Conservation (phyloP, 305 asterid genomes). For the Plantago coronopus region DNA sequence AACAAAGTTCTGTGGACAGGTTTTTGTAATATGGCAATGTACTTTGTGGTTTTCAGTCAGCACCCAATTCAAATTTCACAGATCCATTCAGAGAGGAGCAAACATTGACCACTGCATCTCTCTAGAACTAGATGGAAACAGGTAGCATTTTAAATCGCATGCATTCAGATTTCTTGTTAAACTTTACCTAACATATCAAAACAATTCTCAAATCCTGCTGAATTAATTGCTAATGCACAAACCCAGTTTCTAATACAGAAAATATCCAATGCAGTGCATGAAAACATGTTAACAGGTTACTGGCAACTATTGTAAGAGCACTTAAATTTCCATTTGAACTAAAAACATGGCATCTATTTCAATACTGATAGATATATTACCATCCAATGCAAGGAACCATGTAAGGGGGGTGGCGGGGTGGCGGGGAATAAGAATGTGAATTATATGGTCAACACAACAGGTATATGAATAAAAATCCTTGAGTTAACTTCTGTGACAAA, state of each 20-base stretch:
- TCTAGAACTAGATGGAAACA: no score
- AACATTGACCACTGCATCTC: no score
- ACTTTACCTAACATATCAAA: no score
- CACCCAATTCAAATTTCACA: no score
- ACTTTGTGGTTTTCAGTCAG: no score
- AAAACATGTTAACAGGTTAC: neutral
- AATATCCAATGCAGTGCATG: neutral
- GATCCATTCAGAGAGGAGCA: no score
- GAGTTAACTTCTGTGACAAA: neutral
- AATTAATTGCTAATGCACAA: neutral
- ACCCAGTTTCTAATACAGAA: neutral
- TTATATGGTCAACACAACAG: neutral
- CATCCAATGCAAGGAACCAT: neutral
- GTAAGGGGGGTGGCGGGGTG: no score
- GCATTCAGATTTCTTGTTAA: no score
- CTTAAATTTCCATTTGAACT: conserved; percentile 2
- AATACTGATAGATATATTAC: conserved; percentile 4
- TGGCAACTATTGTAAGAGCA: neutral
- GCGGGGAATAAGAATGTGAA: neutral
- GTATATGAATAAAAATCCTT: conserved; percentile 3
- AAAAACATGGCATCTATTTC: neutral
- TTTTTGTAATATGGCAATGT: no score
- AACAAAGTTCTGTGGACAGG: no score
- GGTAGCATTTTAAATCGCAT: no score
- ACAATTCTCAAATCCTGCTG: neutral